These are phyloP conservation scores for Pleurotus giganteus DNA, from an alignment of 768 basidiomycete species.

Conservation along the genomic window DNA sequence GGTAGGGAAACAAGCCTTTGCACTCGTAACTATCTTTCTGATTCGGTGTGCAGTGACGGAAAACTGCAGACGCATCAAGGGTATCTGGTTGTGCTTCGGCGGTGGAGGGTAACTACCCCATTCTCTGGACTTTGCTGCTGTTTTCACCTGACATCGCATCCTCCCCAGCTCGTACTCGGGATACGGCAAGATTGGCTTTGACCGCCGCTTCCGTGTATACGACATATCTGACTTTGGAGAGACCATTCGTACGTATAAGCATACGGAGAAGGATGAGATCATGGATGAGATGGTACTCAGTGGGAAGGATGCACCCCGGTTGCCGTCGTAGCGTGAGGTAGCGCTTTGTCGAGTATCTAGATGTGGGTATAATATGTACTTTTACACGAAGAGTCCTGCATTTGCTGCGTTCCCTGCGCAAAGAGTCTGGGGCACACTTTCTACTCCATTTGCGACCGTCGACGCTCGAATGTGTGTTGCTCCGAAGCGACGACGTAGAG, in stretches of 20 bases:
- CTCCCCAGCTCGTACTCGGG: slow-evolving; percentile 70
- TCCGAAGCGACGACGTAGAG: too few species aligned
- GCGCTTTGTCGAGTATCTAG: slow-evolving; percentile 10
- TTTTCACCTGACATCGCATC: neutral
- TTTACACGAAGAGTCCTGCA: neutral
- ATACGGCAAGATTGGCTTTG: slow-evolving; percentile 84
- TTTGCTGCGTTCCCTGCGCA: neutral
- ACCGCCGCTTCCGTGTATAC: slow-evolving; percentile 88
- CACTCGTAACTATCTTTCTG: slow-evolving; percentile 9
- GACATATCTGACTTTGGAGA: slow-evolving; percentile 89
- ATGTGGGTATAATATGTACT: slow-evolving; percentile 10
- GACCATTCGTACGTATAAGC: slow-evolving; percentile 86
- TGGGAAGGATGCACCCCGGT: slow-evolving; percentile 41
- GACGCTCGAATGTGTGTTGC: too few species aligned
- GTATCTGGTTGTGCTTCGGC: slow-evolving; percentile 91
- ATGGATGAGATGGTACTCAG: slow-evolving; percentile 63
- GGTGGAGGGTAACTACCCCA: slow-evolving; percentile 67
- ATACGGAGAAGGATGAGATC: slow-evolving; percentile 67
- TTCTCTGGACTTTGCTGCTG: neutral
- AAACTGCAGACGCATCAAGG: slow-evolving; percentile 80
- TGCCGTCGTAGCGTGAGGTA: slow-evolving; percentile 14
- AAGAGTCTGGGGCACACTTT: neutral
- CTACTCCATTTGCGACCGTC: too few species aligned
- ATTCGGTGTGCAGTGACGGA: slow-evolving; percentile 62
- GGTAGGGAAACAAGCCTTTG: slow-evolving; percentile 37